Conservation (phyloP, 164 flowering plant genomes). For the Protea cynaroides region DNA sequence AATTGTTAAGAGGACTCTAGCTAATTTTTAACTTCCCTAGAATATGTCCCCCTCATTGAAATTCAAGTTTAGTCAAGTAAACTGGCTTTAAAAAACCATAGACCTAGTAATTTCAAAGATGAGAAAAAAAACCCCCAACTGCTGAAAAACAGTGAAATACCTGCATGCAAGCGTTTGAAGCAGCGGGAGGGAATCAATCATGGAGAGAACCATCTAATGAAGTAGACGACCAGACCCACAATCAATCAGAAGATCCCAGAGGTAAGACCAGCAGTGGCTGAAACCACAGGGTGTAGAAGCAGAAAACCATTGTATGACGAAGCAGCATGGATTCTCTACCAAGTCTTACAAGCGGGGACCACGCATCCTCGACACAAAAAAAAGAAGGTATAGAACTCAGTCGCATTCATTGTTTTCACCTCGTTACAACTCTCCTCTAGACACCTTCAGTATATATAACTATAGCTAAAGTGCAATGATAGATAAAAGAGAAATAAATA, state of each 20-base stretch:
- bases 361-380: conserved; percentile 59
- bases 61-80: no score
- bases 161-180: no score
- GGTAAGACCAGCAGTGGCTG: neutral
- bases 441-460: neutral
- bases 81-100: no score
- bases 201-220: neutral
- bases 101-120: no score
- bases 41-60: no score
- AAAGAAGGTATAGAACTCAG: conserved; percentile 30
- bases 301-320: conserved; percentile 58
- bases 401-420: conserved; percentile 7
- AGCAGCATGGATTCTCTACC: conserved; percentile 43
- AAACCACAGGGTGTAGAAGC: conserved; percentile 39
- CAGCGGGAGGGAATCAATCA: neutral
- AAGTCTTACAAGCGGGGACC: conserved; percentile 19
- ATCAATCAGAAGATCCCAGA: neutral
- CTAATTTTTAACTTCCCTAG: no score
- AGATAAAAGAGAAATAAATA: conserved; percentile 1
- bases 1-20: no score
- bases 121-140: no score
- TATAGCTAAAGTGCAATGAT: conserved; percentile 8
- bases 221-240: neutral
- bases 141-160: no score
- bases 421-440: neutral